These are phyloP conservation scores for Urostyla sp. DNA, from an alignment of 73 alveolate species.

Conservation along the genomic window DNA sequence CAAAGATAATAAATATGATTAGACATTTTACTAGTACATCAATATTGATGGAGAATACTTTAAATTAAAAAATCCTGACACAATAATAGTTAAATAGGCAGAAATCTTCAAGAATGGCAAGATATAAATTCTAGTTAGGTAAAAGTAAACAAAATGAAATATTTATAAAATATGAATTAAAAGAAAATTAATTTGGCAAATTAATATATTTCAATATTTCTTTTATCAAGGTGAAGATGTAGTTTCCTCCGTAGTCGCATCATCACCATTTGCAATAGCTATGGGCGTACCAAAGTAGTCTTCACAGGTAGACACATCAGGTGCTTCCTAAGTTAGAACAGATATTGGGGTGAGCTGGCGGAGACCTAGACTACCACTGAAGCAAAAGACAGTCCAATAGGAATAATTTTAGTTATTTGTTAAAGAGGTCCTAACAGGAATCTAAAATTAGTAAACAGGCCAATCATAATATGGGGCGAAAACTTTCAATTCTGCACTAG, in stretches of 20 bases:
- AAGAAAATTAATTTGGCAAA: not conserved
- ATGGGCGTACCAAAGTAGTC: slow-evolving; percentile 38
- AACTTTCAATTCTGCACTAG: slow-evolving; percentile 23
- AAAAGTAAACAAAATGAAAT: too few species aligned
- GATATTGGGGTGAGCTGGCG: not conserved
- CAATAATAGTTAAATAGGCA: slow-evolving; percentile 4
- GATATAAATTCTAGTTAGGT: slow-evolving; percentile 7
- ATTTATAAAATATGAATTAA: not conserved
- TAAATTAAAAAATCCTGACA: slow-evolving; percentile 39
- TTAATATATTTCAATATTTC: not conserved
- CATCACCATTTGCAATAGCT: not conserved
- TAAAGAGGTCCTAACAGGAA: slow-evolving; percentile 28
- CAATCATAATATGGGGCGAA: slow-evolving; percentile 43
- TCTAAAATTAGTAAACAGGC: slow-evolving; percentile 34
- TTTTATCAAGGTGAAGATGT: too few species aligned
- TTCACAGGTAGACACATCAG: slow-evolving; percentile 36
- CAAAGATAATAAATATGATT: slow-evolving; percentile 11
- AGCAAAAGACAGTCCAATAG: slow-evolving; percentile 46
- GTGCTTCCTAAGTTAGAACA: slow-evolving; percentile 15
- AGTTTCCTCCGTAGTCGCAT: not conserved
- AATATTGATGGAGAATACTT: slow-evolving; percentile 43
- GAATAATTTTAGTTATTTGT: slow-evolving; percentile 1
- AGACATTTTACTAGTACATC: not conserved
- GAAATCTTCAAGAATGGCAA: not conserved
- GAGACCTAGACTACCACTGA: slow-evolving; percentile 35